Percentiles rank a stretch among this genome's conserved stretches.
These are phyloP conservation scores for Macrolepiota fuliginosa DNA, from an alignment of 768 basidiomycete genomes.

Conservation along the genomic window DNA sequence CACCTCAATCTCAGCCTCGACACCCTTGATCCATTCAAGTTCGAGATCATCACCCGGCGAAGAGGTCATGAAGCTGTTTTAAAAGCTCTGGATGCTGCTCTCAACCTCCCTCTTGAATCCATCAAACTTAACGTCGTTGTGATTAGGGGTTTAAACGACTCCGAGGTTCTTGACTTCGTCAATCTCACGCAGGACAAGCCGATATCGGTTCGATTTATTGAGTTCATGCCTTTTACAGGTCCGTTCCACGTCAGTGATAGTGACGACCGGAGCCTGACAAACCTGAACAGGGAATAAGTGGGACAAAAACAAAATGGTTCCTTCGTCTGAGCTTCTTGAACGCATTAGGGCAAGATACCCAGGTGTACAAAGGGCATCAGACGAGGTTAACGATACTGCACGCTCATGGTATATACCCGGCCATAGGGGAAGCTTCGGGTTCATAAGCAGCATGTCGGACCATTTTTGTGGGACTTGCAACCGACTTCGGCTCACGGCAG, in stretches of 20 bases:
- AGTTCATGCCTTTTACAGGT: constrained; percentile 95
- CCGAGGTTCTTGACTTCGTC: constrained; percentile 78
- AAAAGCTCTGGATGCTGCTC: constrained; percentile 61
- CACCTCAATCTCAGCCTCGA: constrained; percentile 81
- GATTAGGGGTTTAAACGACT: constrained; percentile 76
- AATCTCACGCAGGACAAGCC: constrained; percentile 63
- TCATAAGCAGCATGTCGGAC: constrained; percentile 93
- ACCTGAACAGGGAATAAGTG: constrained; percentile 71
- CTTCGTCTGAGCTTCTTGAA: constrained; percentile 62
- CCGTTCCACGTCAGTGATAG: constrained; percentile 11
- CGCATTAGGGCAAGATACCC: constrained; percentile 49
- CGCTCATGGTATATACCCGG: constrained; percentile 76
- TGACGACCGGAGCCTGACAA: neutral
- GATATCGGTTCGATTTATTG: constrained; percentile 82
- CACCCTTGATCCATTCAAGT: constrained; percentile 83
- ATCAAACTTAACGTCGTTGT: constrained; percentile 87
- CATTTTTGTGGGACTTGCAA: constrained; percentile 89
- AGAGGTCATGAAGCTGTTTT: constrained; percentile 76
- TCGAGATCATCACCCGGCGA: constrained; percentile 83
- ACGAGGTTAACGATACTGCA: constrained; percentile 77
- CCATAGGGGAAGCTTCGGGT: constrained; percentile 70
- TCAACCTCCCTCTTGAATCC: constrained; percentile 48
- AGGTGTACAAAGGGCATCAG: constrained; percentile 51
- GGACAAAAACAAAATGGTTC: constrained; percentile 79
- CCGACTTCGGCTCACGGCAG: constrained; percentile 81